Evolutionary conservation across 2,329 filamentous ascomycete species (phyloP).

Genomic region (Xylaria sp.): DNA sequence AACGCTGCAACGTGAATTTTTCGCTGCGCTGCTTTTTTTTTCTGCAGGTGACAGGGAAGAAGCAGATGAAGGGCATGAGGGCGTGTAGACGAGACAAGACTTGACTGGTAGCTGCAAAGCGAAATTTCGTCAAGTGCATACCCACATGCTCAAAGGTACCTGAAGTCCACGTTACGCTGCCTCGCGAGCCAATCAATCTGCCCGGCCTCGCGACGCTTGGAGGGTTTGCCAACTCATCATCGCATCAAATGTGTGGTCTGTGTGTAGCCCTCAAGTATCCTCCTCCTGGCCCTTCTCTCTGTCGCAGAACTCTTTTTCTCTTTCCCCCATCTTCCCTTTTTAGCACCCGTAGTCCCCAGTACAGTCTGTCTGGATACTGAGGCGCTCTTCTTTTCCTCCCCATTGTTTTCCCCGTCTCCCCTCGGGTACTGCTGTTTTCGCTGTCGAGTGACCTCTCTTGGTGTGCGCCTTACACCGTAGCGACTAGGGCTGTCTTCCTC

Average conservation of each 20-base stretch:
- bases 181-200: conserved; percentile 35
- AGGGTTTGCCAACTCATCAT: conserved; percentile 42
- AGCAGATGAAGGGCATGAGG: not conserved
- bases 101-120: conserved; percentile 23
- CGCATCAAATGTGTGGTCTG: conserved; percentile 41
- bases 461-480: conserved; percentile 10
- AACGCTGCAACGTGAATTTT: not conserved
- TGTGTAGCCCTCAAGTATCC: conserved; percentile 37
- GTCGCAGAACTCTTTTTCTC: conserved; percentile 27
- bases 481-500: conserved; percentile 10
- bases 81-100: conserved; percentile 11
- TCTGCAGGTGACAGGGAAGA: conserved; percentile 4
- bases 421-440: conserved; percentile 6
- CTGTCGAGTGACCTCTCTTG: conserved; percentile 20
- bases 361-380: conserved; percentile 10
- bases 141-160: conserved; percentile 26
- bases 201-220: conserved; percentile 35
- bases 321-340: conserved; percentile 22
- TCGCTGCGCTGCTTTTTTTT: not conserved
- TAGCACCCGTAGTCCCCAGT: conserved; percentile 7
- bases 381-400: conserved; percentile 1
- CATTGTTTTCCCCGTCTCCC: conserved; percentile 4
- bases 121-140: conserved; percentile 17
- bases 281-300: conserved; percentile 31
- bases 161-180: conserved; percentile 34